phyloP scores from a whole-genome alignment of 1,284 basidiomycete genomes.

The Hemileia vastatrix region DNA sequence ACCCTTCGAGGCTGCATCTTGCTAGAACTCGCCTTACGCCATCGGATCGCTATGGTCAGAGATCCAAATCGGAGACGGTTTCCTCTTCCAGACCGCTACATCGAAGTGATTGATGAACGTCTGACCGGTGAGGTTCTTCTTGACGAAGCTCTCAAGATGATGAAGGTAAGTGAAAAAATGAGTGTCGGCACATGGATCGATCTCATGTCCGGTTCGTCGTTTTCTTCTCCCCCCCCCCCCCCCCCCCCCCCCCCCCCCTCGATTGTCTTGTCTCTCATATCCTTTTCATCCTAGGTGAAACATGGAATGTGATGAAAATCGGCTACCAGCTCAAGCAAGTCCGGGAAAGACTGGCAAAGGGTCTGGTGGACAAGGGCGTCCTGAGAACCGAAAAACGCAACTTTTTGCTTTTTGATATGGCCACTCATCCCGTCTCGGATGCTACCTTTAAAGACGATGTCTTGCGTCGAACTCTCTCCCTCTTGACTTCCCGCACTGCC shows the following conservation, averaged over 20 bases:
- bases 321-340: conserved; percentile 96
- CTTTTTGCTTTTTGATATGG: conserved; percentile 96
- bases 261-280: conserved; percentile 5
- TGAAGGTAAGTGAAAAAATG: conserved; percentile 67
- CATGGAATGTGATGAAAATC: conserved; percentile 98
- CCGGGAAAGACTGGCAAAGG: conserved; percentile 89
- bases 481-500: conserved; percentile 74
- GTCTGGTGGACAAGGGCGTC: conserved; percentile 90
- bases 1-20: conserved; percentile 88
- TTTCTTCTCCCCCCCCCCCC: conserved; percentile 4
- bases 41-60: conserved; percentile 75
- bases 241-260: neutral
- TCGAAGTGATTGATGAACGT: conserved; percentile 81
- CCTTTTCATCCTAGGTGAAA: conserved; percentile 62
- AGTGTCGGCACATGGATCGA: conserved; percentile 89
- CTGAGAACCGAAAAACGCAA: conserved; percentile 95
- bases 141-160: conserved; percentile 91
- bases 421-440: conserved; percentile 88
- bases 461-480: conserved; percentile 60
- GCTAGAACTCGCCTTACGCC: conserved; percentile 79
- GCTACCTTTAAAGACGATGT: conserved; percentile 76
- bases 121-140: conserved; percentile 90
- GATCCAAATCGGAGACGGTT: conserved; percentile 69
- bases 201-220: conserved; percentile 66
- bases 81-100: conserved; percentile 67